A percentile compares a stretch with the other conserved stretches of the same genome.
Conservation (phyloP, 1,139 yeast species). For the Blastobotrys capitulatus region DNA sequence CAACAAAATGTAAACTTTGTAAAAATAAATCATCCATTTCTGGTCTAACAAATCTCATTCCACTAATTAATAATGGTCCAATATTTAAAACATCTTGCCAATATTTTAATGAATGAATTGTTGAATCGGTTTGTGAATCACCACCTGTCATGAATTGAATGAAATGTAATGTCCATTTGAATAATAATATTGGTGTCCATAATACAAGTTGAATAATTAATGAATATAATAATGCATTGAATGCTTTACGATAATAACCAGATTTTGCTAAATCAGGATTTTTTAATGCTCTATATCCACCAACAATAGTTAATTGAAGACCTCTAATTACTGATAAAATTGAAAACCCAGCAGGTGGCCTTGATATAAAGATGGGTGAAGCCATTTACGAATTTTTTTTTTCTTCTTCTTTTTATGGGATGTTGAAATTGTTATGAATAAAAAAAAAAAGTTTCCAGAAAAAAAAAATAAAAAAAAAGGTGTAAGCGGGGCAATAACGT, state of each 20-base stretch:
- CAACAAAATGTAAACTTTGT: conserved; percentile 40
- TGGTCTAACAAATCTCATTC: conserved; percentile 37
- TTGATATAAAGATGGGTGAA: conserved; percentile 45
- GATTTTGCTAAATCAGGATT: conserved; percentile 39
- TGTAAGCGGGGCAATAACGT: too few relatives aligned
- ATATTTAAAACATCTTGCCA: conserved; percentile 41
- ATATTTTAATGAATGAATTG: conserved; percentile 29
- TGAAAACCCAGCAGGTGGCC: conserved; percentile 48
- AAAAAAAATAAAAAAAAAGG: too few relatives aligned
- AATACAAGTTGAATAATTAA: conserved; percentile 37
- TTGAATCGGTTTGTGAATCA: conserved; percentile 18
- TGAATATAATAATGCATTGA: conserved; percentile 36
- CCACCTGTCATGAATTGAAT: conserved; percentile 20
- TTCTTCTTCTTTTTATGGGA: too few relatives aligned
- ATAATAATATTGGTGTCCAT: conserved; percentile 34
- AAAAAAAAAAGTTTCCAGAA: too few relatives aligned
- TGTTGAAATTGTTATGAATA: too few relatives aligned
- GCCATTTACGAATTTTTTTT: too few relatives aligned
- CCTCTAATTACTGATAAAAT: conserved; percentile 47
- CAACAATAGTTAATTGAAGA: conserved; percentile 46
- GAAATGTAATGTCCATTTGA: conserved; percentile 20
- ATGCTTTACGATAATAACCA: conserved; percentile 36
- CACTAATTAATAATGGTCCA: conserved; percentile 40
- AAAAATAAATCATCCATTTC: conserved; percentile 39
- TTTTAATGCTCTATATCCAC: conserved; percentile 45